phyloP scores from a whole-genome alignment of 202 grass and related monocot genomes.

The Zoysia matrella region DNA sequence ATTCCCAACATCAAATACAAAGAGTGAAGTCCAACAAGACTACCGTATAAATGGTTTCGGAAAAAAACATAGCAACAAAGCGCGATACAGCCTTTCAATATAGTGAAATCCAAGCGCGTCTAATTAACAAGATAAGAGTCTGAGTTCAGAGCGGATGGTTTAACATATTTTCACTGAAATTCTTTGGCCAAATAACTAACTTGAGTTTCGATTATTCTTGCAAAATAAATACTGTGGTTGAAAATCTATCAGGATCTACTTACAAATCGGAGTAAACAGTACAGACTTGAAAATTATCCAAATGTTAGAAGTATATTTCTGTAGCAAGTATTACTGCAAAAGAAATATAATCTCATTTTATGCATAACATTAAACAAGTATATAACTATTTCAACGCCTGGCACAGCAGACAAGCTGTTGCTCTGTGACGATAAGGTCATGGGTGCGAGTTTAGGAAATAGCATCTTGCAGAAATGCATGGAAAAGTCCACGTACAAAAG shows the following conservation, averaged over 20 bases:
- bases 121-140: not conserved
- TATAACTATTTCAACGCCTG: too few relatives aligned
- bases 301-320: conserved; percentile 4
- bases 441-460: too few relatives aligned
- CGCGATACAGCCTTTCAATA: not conserved
- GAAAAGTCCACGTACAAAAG: too few relatives aligned
- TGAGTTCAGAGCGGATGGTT: not conserved
- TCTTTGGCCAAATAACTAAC: conserved; percentile 21
- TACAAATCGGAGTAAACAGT: not conserved
- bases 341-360: not conserved
- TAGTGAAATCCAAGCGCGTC: not conserved
- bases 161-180: conserved; percentile 14
- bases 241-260: not conserved
- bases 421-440: too few relatives aligned
- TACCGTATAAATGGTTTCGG: not conserved
- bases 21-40: too few relatives aligned
- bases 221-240: not conserved
- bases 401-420: too few relatives aligned
- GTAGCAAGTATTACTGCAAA: not conserved
- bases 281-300: not conserved
- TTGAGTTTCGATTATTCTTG: not conserved
- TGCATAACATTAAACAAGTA: not conserved
- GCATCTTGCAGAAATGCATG: too few relatives aligned
- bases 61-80: not conserved
- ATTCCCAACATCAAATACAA: too few relatives aligned